Evolutionary conservation across 768 basidiomycete genomes (phyloP), one percentile per base, ranked within the genome.

Genomic region (Tricholoma sp.): DNA sequence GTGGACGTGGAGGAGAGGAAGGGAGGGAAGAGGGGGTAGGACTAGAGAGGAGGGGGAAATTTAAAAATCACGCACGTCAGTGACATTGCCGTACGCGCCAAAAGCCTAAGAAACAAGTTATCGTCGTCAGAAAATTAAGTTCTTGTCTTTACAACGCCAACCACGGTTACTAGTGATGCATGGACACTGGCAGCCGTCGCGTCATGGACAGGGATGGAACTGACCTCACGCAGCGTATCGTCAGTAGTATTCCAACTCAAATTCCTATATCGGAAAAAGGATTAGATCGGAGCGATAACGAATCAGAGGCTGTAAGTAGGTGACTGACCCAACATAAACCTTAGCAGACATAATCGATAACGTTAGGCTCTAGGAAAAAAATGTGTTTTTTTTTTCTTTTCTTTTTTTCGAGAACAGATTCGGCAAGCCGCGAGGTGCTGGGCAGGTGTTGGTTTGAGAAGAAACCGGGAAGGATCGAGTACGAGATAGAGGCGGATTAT

Each of bases 171-270:
- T 24, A 24, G 24, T 24, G 24, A n/a, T n/a, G n/a, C n/a, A n/a
- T n/a, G n/a, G n/a, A 24, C 24, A 1, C 24, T 24, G 4, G 24
- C 24, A 24, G 24, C 24, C 24, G 4, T 24, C 24, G 24, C 24
- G 24, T 24, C 24, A 24, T 4, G 24, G 24, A 24, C 24, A 24
- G 24, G 24, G 4, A 24, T 2, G 24, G 81, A 66, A 90, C 91
- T 86, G 82, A 94, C 93, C 77, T 84, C 74, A 74, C 88, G 87
- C 65, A 97, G 81, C 55, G 83, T 83, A 45, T 96, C 94, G 83
- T 96, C 94, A 71, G 84, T 94, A 72, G 94, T 95, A 79, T 88
- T 89, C 91, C 91, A 93, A 82, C 88, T 91, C 81, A 92, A 80
- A 85, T 92, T 91, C 80, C 90, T 92, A 86, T 76, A 73, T 68